Conservation (phyloP, 1,284 basidiomycete species). For the Rhodotorula sp. region DNA sequence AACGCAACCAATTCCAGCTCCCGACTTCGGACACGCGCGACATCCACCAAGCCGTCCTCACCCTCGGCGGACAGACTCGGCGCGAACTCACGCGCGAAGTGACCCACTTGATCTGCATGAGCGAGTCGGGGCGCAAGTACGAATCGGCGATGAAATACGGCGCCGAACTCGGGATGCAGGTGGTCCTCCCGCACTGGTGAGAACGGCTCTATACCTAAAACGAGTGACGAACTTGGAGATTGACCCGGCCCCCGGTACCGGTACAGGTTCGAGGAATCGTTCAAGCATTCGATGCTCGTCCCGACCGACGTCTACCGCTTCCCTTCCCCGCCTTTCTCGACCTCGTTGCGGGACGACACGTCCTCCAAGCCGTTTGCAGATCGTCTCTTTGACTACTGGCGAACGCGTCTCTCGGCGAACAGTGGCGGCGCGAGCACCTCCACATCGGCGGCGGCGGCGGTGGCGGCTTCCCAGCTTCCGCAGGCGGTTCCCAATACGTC, state of each 20-base stretch:
- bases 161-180: conserved; percentile 38
- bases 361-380: conserved; percentile 32
- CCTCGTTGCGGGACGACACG: conserved; percentile 30
- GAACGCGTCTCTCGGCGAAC: neutral
- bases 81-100: conserved; percentile 73
- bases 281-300: conserved; percentile 61
- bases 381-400: conserved; percentile 26
- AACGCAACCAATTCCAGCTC: conserved; percentile 52
- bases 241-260: neutral
- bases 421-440: neutral
- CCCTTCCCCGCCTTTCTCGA: conserved; percentile 54
- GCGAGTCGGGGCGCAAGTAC: conserved; percentile 45
- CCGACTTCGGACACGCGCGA: conserved; percentile 66
- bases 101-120: conserved; percentile 74
- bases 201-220: neutral
- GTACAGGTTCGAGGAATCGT: conserved; percentile 56
- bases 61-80: conserved; percentile 80
- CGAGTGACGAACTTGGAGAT: neutral
- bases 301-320: conserved; percentile 67
- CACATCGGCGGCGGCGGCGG: neutral
- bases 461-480: neutral
- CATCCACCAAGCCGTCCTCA: conserved; percentile 66
- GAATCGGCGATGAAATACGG: conserved; percentile 41
- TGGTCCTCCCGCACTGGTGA: conserved; percentile 46
- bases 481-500: conserved; percentile 15